Conservation (phyloP, 805 yeast species). For the Spathaspora hagerdaliae region DNA sequence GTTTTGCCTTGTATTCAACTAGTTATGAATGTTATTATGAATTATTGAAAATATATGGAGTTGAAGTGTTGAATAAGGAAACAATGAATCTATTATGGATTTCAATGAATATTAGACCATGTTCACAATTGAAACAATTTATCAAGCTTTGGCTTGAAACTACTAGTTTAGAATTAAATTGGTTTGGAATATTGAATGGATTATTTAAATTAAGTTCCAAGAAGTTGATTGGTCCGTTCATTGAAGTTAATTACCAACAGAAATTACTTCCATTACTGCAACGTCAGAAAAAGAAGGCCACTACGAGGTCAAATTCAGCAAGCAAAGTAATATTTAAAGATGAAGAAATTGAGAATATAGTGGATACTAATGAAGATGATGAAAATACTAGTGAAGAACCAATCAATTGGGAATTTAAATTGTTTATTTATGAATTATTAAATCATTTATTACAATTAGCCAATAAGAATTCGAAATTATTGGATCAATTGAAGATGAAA, state of each 20-base stretch:
- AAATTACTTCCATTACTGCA: slow-evolving; percentile 40
- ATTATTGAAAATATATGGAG: slow-evolving; percentile 48
- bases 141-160: slow-evolving; percentile 57
- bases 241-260: slow-evolving; percentile 35
- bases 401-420: slow-evolving; percentile 53
- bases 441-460: slow-evolving; percentile 41
- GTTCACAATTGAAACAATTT: slow-evolving; percentile 40
- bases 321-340: slow-evolving; percentile 29
- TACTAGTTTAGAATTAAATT: slow-evolving; percentile 41
- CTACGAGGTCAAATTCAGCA: slow-evolving; percentile 9
- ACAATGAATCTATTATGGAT: slow-evolving; percentile 61
- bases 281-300: slow-evolving; percentile 38
- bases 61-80: slow-evolving; percentile 39
- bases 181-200: slow-evolving; percentile 57
- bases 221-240: slow-evolving; percentile 37
- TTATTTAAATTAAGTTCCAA: slow-evolving; percentile 44
- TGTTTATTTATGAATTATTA: slow-evolving; percentile 44
- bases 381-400: slow-evolving; percentile 43
- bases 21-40: slow-evolving; percentile 59
- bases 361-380: slow-evolving; percentile 30
- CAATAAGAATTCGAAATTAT: slow-evolving; percentile 30
- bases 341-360: slow-evolving; percentile 39
- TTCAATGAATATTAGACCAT: slow-evolving; percentile 45
- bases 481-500: slow-evolving; percentile 37
- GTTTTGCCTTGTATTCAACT: slow-evolving; percentile 33